phyloP scores from a whole-genome alignment of 2,329 filamentous ascomycete species.

The Colletotrichum somersetense region DNA sequence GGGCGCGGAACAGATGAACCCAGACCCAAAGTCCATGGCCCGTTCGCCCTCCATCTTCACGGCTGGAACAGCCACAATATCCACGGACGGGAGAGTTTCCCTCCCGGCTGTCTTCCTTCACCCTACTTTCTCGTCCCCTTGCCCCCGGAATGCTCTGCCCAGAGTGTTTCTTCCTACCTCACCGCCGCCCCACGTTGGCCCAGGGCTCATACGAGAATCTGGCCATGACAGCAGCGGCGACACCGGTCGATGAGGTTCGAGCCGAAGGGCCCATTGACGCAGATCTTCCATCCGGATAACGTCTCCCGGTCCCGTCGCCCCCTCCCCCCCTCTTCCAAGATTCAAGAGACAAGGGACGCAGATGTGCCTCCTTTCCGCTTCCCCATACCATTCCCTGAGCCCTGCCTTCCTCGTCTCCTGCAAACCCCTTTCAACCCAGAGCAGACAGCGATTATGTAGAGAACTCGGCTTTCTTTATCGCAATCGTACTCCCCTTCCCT shows the following conservation, averaged over 20 bases:
- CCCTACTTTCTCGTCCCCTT: not conserved
- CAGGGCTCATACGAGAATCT: not conserved
- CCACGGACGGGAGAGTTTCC: not conserved
- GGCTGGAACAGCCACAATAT: not conserved
- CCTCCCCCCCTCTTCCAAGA: too few relatives aligned
- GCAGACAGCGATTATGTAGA: not conserved
- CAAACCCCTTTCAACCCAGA: not conserved
- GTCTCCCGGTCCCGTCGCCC: too few relatives aligned
- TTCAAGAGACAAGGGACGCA: not conserved
- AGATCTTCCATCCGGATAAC: not conserved
- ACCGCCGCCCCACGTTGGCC: not conserved
- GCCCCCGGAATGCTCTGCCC: not conserved
- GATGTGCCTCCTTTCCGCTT: too few relatives aligned
- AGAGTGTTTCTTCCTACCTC: too few relatives aligned
- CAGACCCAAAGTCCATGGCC: constrained; percentile 30
- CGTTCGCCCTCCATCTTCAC: constrained; percentile 11
- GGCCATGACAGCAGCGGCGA: not conserved
- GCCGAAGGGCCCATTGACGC: not conserved
- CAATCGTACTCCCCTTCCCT: not conserved
- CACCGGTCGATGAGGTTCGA: not conserved
- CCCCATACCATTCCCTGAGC: not conserved
- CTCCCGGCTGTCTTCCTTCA: not conserved
- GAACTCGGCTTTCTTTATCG: not conserved
- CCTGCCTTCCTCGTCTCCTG: not conserved
- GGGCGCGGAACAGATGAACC: constrained; percentile 33